Evolutionary conservation across 176 grass and related monocot species (phyloP).

Genomic region (Ananas comosus): DNA sequence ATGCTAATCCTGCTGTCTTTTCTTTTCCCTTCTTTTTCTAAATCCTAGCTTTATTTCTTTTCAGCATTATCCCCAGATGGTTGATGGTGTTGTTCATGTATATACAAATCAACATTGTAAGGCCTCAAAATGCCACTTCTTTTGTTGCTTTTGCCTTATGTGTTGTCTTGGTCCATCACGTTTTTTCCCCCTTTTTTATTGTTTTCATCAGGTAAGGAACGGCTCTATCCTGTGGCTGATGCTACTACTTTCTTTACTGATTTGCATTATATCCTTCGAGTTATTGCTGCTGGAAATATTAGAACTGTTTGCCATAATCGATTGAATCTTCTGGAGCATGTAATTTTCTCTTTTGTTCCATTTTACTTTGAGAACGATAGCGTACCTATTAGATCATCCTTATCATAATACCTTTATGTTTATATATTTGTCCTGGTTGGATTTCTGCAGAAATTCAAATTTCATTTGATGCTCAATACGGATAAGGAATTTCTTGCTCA

Average conservation of each 20-base stretch:
- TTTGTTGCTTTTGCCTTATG: conserved; percentile 3
- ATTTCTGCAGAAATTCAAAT: conserved; percentile 77
- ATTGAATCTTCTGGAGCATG: conserved; percentile 87
- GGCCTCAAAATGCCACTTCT: conserved; percentile 8
- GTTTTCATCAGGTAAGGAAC: conserved; percentile 54
- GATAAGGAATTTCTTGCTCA: conserved; percentile 96
- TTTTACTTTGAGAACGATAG: too few species aligned
- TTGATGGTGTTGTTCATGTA: conserved; percentile 92
- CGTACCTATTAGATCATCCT: not conserved
- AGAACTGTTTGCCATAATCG: conserved; percentile 86
- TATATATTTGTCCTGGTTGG: conserved; percentile 15
- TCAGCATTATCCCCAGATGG: conserved; percentile 83
- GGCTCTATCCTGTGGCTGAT: conserved; percentile 72
- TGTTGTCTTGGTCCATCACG: not conserved
- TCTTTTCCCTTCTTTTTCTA: too few species aligned
- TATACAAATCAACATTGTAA: conserved; percentile 72
- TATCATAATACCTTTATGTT: not conserved
- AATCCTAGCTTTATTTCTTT: conserved; percentile 4
- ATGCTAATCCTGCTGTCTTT: too few species aligned
- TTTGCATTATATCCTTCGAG: conserved; percentile 90
- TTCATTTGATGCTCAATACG: conserved; percentile 91
- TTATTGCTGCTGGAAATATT: conserved; percentile 75
- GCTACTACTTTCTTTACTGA: conserved; percentile 95
- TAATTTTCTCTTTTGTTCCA: conserved; percentile 20
- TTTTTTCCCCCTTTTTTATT: conserved; percentile 14